These are phyloP conservation scores for Pleurozium schreberi DNA, from an alignment of 225 moss, liverwort and hornwort genomes.

Conservation along the genomic window DNA sequence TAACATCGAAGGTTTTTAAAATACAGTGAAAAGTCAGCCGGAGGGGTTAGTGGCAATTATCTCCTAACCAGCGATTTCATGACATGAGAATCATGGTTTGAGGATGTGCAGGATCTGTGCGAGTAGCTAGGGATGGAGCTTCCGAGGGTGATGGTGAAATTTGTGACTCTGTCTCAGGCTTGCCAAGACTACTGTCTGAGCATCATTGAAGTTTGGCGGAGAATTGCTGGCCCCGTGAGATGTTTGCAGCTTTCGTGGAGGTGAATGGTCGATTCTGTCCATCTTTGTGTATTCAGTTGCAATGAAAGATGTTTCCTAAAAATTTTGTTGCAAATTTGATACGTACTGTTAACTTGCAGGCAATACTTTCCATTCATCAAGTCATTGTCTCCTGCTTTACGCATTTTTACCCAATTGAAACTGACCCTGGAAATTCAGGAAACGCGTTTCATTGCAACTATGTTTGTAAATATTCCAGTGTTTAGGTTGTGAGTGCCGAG, in stretches of 20 bases:
- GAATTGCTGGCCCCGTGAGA: slow-evolving; percentile 26
- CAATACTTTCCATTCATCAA: not conserved
- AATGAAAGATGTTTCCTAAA: not conserved
- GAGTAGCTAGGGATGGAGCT: slow-evolving; percentile 37
- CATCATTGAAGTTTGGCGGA: slow-evolving; percentile 35
- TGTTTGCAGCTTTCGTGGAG: slow-evolving; percentile 45
- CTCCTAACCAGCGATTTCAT: not conserved
- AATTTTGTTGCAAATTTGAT: not conserved
- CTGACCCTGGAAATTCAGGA: not conserved
- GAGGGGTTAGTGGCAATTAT: not conserved
- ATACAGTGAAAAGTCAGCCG: not conserved
- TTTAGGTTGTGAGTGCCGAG: not conserved
- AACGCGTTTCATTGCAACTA: not conserved
- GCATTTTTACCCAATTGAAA: not conserved
- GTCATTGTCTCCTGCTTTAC: not conserved
- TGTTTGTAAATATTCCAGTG: not conserved
- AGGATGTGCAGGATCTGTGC: slow-evolving; percentile 14
- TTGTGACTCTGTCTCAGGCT: slow-evolving; percentile 22
- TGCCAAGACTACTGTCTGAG: slow-evolving; percentile 21
- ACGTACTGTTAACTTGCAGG: not conserved
- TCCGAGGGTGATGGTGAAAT: slow-evolving; percentile 25
- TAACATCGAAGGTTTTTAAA: not conserved
- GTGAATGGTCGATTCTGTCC: not conserved
- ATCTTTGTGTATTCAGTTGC: not conserved
- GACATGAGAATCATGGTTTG: not conserved